Base-by-base conservation (phyloP, 192 early-diverging fungal genomes). In the Backusella westeae region DNA sequence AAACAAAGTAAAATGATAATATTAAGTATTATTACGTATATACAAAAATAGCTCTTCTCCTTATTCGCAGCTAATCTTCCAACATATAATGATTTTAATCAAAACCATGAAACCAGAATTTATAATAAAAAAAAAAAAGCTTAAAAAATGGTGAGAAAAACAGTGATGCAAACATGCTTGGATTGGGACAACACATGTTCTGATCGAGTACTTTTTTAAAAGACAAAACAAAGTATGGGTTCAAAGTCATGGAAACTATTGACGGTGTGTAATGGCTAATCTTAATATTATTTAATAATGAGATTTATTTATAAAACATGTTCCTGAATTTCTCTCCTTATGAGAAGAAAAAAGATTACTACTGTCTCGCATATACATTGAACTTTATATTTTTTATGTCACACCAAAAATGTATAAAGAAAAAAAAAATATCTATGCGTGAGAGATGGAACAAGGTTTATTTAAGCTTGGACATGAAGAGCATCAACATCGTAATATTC, bases 401-500 rank as follows among this genome's bases (percentile, higher is more conserved):
- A 49, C 46, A 49, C 21, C 53, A 56, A 59, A 59, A 8, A 56
- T n/a, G 6, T 53, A 59, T 10, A 59, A 23, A 26, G 10, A 12
- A 21, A 23, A 59, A 26, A 59, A 23, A 26, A 26, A 14, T 23
- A 10, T 9, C 10, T 4, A 10, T 23, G 56, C 12, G 56, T 26
- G 56, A 59, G 56, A 59, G 12, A 59, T 3, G 14, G 8, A 59
- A 2, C 8, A 19, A 9, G 2, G 2, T 59, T 26, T 59, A 59
- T 26, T 32, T 59, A 23, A 59, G 56, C 8, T 59, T 26, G 10
- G 4, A 29, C 56, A 59, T 35, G 69, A 34, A 71, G 21, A 17
- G 41, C 23, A 71, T 71, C 70, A 2, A 71, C 70, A 17, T 71
- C 70, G 34, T 71, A 44, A 71, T 46, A 71, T 32, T 71, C 70